Evolutionary conservation across 1,284 basidiomycete genomes (phyloP).

Genomic region (Tilletia indica): DNA sequence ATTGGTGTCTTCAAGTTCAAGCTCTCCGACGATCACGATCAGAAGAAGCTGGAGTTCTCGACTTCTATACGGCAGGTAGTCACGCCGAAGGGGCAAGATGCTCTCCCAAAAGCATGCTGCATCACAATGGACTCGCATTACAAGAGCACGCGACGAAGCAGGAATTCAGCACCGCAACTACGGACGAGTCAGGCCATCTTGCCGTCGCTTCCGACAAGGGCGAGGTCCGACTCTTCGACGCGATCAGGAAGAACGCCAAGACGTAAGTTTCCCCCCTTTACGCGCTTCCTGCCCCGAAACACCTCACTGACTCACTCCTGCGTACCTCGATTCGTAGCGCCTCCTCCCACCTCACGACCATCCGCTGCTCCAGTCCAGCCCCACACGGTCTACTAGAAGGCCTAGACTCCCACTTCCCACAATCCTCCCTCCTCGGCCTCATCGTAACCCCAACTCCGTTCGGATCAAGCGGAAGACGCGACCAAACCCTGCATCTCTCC

Average conservation of each 20-base stretch:
- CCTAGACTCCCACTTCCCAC: slow-evolving; percentile 60
- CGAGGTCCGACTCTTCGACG: slow-evolving; percentile 91
- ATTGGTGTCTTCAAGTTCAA: slow-evolving; percentile 92
- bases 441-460: slow-evolving; percentile 79
- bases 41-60: slow-evolving; percentile 74
- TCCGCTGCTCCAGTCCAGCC: slow-evolving; percentile 67
- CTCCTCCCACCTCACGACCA: slow-evolving; percentile 56
- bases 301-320: neutral
- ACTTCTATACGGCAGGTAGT: slow-evolving; percentile 83
- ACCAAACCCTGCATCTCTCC: slow-evolving; percentile 68
- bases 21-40: slow-evolving; percentile 69
- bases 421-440: slow-evolving; percentile 67
- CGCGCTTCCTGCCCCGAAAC: no score
- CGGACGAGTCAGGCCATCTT: slow-evolving; percentile 80
- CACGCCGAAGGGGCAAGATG: slow-evolving; percentile 74
- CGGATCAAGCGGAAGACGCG: slow-evolving; percentile 66
- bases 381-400: slow-evolving; percentile 66
- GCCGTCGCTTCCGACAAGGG: slow-evolving; percentile 95
- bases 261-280: no score
- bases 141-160: slow-evolving; percentile 94
- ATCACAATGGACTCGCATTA: slow-evolving; percentile 94
- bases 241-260: slow-evolving; percentile 98
- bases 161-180: slow-evolving; percentile 88
- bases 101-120: slow-evolving; percentile 90
- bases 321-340: slow-evolving; percentile 19